phyloP scores from a whole-genome alignment of 495 filamentous ascomycete genomes.

The Astrocystis sublimbata region DNA sequence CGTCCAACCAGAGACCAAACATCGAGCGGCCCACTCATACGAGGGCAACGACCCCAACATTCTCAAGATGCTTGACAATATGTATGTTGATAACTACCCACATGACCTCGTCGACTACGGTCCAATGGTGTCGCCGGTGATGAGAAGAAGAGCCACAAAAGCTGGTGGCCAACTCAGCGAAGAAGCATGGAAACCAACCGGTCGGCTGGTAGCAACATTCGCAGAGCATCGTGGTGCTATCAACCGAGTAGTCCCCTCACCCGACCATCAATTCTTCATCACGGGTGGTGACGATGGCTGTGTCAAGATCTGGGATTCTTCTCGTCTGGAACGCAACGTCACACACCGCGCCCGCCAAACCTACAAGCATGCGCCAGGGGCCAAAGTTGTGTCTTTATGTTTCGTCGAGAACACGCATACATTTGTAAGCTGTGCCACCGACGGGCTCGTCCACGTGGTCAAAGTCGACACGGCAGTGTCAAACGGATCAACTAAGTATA shows the following conservation, averaged over 20 bases:
- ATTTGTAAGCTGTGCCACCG: constrained; percentile 84
- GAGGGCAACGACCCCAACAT: constrained; percentile 86
- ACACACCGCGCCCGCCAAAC: constrained; percentile 86
- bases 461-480: constrained; percentile 73
- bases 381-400: constrained; percentile 74
- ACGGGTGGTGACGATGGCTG: constrained; percentile 91
- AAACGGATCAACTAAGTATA: constrained; percentile 66
- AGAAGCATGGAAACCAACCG: constrained; percentile 79
- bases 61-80: constrained; percentile 78
- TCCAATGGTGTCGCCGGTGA: constrained; percentile 73
- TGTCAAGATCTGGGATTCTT: constrained; percentile 92
- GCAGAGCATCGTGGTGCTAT: constrained; percentile 83
- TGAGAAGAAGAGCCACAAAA: constrained; percentile 61
- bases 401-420: constrained; percentile 95
- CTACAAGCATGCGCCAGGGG: constrained; percentile 67
- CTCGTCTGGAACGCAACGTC: constrained; percentile 84
- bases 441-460: constrained; percentile 88
- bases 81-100: constrained; percentile 90
- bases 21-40: constrained; percentile 67
- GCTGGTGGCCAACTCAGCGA: constrained; percentile 44
- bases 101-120: constrained; percentile 78
- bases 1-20: constrained; percentile 33
- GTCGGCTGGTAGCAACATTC: constrained; percentile 81
- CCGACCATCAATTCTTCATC: constrained; percentile 93
- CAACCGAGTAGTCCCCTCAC: constrained; percentile 78